Evolutionary conservation across 805 yeast genomes (phyloP).

Genomic region (Saccharomycopsis lassenensis): DNA sequence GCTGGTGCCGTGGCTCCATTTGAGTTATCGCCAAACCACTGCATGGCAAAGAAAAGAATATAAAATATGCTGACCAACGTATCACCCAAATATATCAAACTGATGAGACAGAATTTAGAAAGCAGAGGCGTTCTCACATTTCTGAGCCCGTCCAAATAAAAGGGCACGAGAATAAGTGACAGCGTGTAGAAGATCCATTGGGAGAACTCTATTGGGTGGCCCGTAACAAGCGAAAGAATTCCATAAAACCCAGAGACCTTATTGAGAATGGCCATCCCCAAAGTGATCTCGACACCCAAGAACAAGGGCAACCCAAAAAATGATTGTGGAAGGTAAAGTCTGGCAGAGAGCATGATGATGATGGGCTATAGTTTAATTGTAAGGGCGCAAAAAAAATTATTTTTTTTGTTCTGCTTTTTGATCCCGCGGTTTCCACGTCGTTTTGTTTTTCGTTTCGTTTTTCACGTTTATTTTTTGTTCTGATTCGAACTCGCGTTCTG

Average conservation of each 20-base stretch:
- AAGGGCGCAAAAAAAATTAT: too few species aligned
- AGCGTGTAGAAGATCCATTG: constrained; percentile 74
- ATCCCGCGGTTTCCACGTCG: too few species aligned
- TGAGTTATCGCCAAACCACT: constrained; percentile 48
- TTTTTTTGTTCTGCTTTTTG: too few species aligned
- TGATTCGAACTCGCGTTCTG: too few species aligned
- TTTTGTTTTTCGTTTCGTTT: too few species aligned
- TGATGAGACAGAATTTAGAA: constrained; percentile 49
- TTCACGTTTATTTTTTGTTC: too few species aligned
- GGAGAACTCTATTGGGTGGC: constrained; percentile 71
- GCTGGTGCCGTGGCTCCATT: background rate
- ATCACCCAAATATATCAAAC: constrained; percentile 55
- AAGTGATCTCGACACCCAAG: constrained; percentile 74
- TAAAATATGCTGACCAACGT: constrained; percentile 56
- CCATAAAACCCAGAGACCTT: constrained; percentile 89
- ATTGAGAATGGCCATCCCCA: constrained; percentile 69
- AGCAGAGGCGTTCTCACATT: constrained; percentile 44
- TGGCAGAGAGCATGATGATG: too few species aligned
- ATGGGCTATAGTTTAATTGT: too few species aligned
- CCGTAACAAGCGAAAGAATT: constrained; percentile 72
- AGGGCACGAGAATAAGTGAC: constrained; percentile 51
- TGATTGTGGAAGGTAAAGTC: too few species aligned
- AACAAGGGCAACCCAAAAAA: constrained; percentile 75
- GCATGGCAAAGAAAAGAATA: constrained; percentile 60
- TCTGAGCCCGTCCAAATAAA: constrained; percentile 49